Base-by-base conservation (phyloP, 768 basidiomycete species). In the Mycena metata region DNA sequence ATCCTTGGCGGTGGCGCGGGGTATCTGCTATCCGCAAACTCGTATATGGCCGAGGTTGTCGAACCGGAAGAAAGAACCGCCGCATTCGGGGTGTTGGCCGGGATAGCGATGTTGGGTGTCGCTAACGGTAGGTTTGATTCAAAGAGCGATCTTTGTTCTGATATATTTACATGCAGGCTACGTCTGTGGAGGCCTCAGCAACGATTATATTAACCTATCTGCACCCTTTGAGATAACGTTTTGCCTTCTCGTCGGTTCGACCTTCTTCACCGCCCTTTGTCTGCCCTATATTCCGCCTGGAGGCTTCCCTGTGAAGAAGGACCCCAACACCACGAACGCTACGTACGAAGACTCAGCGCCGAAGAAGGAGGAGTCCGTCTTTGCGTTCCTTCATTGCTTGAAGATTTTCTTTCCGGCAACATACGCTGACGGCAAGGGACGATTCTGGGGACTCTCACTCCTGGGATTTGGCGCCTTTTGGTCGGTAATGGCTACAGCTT, bases 141-240 rank as follows among this genome's bases (percentile, higher is more conserved):
- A 2, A 10, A 13, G 39, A 10, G 10, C 9, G 10, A 1, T 17
- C 2, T 15, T 39, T 24, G 33, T 9, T 17, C 1, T 10, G 15
- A 26, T 47, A 21, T 33, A 24, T 19, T 33, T 12, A n/a, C 10
- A 26, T 26, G 5, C 11, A 68, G 70, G 70, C 17, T 71, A 65
- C 58, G 54, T 69, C 24, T 59, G 45, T 5, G 70, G 70, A 13
- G 70, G 70, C 0, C 45, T 71, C 35, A 52, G 51, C 35, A 58
- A 60, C 57, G 56, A 60, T 11, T 55, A 42, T 52, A 50, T 71
- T 41, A 35, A 30, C 26, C 9, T 71, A 1, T 61, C 63, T 21
- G 70, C 70, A 9, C 70, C 70, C 8, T 68, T 68, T 49, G 51
- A 71, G 26, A 68, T 71, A 43, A 71, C 70, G 0, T 71, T 71